Evolutionary conservation across 768 basidiomycete species (phyloP).

Genomic region (Clavulina sp.): DNA sequence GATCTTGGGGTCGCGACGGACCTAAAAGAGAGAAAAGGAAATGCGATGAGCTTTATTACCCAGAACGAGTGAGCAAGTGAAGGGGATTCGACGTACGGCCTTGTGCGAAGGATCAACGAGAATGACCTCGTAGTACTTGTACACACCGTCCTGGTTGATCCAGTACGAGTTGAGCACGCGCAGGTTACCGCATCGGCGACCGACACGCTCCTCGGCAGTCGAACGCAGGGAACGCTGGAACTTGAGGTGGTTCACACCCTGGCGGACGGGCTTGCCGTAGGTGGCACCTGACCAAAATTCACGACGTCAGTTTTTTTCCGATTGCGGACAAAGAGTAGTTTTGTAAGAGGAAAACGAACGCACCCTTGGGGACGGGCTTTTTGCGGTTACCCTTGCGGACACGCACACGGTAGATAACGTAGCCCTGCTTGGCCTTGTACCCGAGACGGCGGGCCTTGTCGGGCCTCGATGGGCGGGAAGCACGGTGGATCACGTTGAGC

Average conservation of each 20-base stretch:
- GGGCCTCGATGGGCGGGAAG: constrained; percentile 92
- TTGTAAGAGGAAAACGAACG: constrained; percentile 10
- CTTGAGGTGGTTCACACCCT: constrained; percentile 99
- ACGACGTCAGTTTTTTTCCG: not conserved
- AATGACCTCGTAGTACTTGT: constrained; percentile 99
- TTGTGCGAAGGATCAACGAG: constrained; percentile 92
- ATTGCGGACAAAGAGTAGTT: not conserved
- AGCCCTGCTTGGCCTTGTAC: constrained; percentile 99
- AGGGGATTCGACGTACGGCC: constrained; percentile 39
- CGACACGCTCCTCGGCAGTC: constrained; percentile 96
- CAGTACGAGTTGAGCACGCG: constrained; percentile 98
- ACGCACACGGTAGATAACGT: constrained; percentile 91
- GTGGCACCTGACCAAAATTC: constrained; percentile 53
- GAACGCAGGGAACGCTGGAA: constrained; percentile 85
- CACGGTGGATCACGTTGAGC: constrained; percentile 94
- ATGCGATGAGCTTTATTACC: too few species aligned
- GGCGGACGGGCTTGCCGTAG: constrained; percentile 96
- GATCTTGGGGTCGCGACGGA: constrained; percentile 91
- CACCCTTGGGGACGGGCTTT: constrained; percentile 95
- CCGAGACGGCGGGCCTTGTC: constrained; percentile 98
- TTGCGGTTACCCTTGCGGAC: constrained; percentile 98
- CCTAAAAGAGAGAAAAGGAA: too few species aligned
- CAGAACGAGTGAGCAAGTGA: not conserved
- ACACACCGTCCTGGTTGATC: constrained; percentile 97
- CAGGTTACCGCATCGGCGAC: constrained; percentile 87